Evolutionary conservation across 208 protist genomes (phyloP).

Genomic region (Tritrichomonas foetus): DNA sequence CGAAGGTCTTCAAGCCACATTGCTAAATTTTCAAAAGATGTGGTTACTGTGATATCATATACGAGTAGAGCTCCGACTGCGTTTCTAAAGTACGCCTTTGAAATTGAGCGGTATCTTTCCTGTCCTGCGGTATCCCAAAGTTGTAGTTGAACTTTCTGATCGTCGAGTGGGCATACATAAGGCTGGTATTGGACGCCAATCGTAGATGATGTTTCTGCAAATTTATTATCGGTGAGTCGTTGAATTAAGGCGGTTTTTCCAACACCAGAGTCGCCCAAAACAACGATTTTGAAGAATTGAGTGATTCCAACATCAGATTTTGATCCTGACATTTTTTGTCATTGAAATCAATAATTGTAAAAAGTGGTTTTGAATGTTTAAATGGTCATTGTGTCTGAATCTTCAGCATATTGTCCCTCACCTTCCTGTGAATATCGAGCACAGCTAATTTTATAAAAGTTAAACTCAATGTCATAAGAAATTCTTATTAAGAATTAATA

Average conservation of each 20-base stretch:
- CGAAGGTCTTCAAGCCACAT: not conserved
- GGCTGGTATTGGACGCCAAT: not conserved
- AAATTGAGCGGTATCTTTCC: not conserved
- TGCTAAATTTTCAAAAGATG: not conserved
- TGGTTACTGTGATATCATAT: not conserved
- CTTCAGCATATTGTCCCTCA: too few relatives aligned
- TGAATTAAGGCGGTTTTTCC: constrained; percentile 52
- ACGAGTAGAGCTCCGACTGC: not conserved
- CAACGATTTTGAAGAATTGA: constrained; percentile 45
- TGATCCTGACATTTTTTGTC: too few relatives aligned
- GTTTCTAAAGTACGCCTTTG: not conserved
- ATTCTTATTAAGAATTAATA: too few relatives aligned
- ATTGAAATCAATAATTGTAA: too few relatives aligned
- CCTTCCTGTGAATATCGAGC: too few relatives aligned
- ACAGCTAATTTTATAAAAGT: too few relatives aligned
- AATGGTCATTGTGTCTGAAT: too few relatives aligned
- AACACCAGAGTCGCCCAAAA: constrained; percentile 51
- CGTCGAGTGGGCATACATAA: not conserved
- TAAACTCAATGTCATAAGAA: too few relatives aligned
- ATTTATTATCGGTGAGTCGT: constrained; percentile 51
- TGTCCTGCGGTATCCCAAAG: constrained; percentile 33
- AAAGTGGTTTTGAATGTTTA: too few relatives aligned
- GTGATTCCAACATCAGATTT: too few relatives aligned
- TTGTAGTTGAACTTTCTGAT: not conserved
- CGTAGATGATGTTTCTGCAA: constrained; percentile 7